Evolutionary conservation across 495 filamentous ascomycete genomes (phyloP).

Genomic region (Penicillium verhagenii): DNA sequence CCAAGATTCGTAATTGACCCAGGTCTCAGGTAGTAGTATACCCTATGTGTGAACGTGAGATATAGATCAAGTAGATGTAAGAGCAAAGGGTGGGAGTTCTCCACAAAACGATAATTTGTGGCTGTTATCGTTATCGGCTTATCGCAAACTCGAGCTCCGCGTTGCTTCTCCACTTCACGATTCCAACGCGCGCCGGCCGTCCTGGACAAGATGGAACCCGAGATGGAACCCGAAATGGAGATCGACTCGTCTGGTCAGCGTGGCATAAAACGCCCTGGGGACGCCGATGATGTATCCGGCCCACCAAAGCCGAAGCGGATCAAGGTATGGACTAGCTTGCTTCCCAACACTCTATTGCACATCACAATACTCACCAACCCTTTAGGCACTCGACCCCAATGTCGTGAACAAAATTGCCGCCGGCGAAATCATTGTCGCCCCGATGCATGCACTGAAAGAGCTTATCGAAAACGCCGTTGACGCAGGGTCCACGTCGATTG

Average conservation of each 20-base stretch:
- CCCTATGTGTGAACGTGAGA: not conserved
- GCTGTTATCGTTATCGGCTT: slow-evolving; percentile 18
- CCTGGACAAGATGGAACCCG: slow-evolving; percentile 36
- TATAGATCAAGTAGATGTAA: not conserved
- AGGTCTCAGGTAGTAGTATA: no score
- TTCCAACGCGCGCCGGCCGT: slow-evolving; percentile 5
- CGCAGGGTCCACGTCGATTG: slow-evolving; percentile 87
- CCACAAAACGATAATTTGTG: slow-evolving; percentile 6
- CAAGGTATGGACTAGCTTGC: slow-evolving; percentile 38
- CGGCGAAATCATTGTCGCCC: slow-evolving; percentile 98
- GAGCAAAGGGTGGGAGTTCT: slow-evolving; percentile 3
- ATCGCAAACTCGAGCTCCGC: slow-evolving; percentile 17
- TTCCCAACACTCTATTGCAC: not conserved
- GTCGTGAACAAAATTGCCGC: slow-evolving; percentile 99
- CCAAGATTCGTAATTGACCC: no score
- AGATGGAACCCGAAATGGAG: slow-evolving; percentile 50
- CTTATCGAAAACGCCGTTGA: slow-evolving; percentile 98
- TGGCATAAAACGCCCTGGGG: slow-evolving; percentile 64
- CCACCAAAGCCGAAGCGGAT: slow-evolving; percentile 62
- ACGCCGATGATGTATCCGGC: slow-evolving; percentile 36
- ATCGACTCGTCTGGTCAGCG: slow-evolving; percentile 41
- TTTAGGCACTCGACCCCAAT: slow-evolving; percentile 83
- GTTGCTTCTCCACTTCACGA: slow-evolving; percentile 22
- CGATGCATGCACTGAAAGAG: slow-evolving; percentile 96
- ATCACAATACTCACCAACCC: not conserved